phyloP scores from a whole-genome alignment of 176 grass and related monocot species.

The Ensete glaucum region DNA sequence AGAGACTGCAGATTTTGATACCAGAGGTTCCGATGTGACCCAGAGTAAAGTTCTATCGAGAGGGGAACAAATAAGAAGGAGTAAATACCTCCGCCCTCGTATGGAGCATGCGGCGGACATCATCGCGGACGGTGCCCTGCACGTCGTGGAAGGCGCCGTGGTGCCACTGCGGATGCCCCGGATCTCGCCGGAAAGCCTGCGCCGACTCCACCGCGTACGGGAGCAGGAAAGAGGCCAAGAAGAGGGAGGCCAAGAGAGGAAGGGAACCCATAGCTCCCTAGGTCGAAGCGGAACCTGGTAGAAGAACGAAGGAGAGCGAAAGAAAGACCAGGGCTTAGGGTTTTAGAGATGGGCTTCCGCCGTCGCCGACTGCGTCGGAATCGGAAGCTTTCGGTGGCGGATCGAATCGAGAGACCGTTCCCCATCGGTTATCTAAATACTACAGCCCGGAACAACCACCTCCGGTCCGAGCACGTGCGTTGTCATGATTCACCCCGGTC shows the following conservation, averaged over 20 bases:
- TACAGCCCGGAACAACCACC: no score
- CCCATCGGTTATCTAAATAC: no score
- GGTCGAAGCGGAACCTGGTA: no score
- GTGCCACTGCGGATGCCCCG: constrained; percentile 83
- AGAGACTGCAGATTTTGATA: not conserved
- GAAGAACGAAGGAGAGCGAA: no score
- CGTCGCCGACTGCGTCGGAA: no score
- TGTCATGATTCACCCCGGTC: no score
- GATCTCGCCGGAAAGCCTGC: constrained; percentile 81
- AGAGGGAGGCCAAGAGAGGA: constrained; percentile 17
- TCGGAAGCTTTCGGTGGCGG: no score
- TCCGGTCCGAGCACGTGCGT: no score
- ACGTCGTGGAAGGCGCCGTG: constrained; percentile 91
- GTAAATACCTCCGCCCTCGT: constrained; percentile 73
- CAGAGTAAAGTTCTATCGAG: not conserved
- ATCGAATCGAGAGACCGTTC: no score
- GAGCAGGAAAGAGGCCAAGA: constrained; percentile 26
- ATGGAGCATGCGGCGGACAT: constrained; percentile 85
- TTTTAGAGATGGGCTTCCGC: not conserved
- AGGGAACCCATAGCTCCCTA: constrained; percentile 5
- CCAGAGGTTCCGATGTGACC: not conserved
- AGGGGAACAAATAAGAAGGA: not conserved
- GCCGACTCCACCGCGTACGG: constrained; percentile 9
- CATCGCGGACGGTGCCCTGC: constrained; percentile 63
- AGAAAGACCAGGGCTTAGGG: not conserved